Conservation (phyloP, 108 stramenopile genomes). For the Cyclotella cryptica region DNA sequence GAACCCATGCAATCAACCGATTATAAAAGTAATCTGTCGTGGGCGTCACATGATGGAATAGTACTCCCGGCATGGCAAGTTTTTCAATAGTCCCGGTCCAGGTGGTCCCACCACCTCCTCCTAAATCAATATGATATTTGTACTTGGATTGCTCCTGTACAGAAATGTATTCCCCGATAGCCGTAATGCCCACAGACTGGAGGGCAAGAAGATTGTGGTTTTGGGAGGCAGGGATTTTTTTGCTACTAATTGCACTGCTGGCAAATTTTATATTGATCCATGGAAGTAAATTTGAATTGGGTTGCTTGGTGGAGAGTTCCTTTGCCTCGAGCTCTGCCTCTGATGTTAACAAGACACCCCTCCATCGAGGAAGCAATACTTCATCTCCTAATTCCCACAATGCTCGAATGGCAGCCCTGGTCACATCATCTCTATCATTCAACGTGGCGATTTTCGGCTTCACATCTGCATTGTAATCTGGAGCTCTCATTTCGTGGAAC, state of each 20-base stretch:
- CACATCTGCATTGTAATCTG: conserved; percentile 29
- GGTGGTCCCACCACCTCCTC: conserved; percentile 61
- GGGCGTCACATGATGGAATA: conserved; percentile 56
- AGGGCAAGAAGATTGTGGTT: conserved; percentile 17
- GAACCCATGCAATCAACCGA: conserved; percentile 45
- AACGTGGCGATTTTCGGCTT: conserved; percentile 1
- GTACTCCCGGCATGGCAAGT: conserved; percentile 49
- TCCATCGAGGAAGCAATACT: conserved; percentile 44
- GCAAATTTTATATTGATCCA: conserved; percentile 70
- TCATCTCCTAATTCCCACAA: conserved; percentile 46
- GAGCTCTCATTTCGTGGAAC: conserved; percentile 34
- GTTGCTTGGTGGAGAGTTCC: neutral
- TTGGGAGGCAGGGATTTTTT: conserved; percentile 24
- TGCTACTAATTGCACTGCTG: conserved; percentile 45
- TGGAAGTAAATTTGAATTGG: conserved; percentile 23
- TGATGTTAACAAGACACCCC: conserved; percentile 44
- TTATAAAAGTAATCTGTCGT: conserved; percentile 53
- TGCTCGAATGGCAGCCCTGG: conserved; percentile 34
- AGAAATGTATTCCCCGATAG: conserved; percentile 33
- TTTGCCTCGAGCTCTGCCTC: conserved; percentile 48
- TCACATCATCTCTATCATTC: conserved; percentile 1
- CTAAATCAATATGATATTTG: conserved; percentile 63
- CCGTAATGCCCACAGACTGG: conserved; percentile 31
- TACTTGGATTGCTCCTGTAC: conserved; percentile 43
- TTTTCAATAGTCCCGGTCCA: conserved; percentile 62